A percentile compares a stretch with the other conserved stretches of the same genome.
These are phyloP conservation scores for Tricharina praecox DNA, from an alignment of 495 filamentous ascomycete genomes.

Conservation along the genomic window DNA sequence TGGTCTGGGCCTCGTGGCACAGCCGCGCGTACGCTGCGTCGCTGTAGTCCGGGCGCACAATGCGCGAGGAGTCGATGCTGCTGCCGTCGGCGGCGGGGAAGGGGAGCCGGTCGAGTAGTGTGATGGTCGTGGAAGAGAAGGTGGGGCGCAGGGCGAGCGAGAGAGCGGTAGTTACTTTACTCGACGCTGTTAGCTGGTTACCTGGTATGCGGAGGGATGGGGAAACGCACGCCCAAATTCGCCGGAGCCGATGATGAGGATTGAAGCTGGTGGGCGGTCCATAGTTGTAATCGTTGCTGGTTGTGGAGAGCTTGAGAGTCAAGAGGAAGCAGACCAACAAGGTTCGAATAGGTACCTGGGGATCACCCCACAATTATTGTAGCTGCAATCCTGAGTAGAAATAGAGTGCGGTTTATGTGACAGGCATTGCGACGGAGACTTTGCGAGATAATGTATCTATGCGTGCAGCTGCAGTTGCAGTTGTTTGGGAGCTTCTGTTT, in stretches of 20 bases:
- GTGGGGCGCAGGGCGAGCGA: conserved; percentile 39
- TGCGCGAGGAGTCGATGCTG: conserved; percentile 58
- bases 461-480: no score
- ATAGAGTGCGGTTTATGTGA: no score
- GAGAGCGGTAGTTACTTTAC: conserved; percentile 47
- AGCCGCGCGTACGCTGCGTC: conserved; percentile 54
- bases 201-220: neutral
- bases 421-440: no score
- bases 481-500: no score
- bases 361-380: no score
- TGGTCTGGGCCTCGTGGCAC: conserved; percentile 44
- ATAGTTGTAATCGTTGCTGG: no score
- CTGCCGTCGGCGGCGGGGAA: conserved; percentile 56
- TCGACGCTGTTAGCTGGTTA: neutral
- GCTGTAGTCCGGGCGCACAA: conserved; percentile 69
- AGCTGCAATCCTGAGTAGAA: no score
- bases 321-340: no score
- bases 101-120: conserved; percentile 48
- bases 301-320: no score
- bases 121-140: conserved; percentile 42
- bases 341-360: no score
- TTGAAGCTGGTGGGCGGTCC: conserved; percentile 39
- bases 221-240: conserved; percentile 49
- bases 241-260: conserved; percentile 61
- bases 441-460: no score